Evolutionary conservation across 75 land plant genomes (phyloP), one percentile per base, ranked within the genome.

Genomic region (Gnetum montanum): DNA sequence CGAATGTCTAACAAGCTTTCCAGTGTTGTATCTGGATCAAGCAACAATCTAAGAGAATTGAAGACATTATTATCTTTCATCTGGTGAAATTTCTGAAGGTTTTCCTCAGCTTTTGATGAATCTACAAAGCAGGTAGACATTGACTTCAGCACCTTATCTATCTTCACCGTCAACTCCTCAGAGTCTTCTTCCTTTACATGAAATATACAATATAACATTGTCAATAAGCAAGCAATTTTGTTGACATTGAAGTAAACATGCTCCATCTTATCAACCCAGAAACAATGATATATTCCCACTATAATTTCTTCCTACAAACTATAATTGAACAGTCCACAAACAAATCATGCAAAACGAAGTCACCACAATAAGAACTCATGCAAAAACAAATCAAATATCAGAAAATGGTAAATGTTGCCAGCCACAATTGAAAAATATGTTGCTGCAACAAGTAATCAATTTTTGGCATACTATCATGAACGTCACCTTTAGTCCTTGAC

Each of bases 11-110:
- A 43, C 5, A 84, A 68, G 53, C 65, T 50, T 38, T 34, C 7
- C 43, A 48, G 33, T 35, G 68, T 43, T n/a, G 78, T 77, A 2
- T 36, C 19, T 12, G 85, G 78, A 56, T 78, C 67, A 20, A 85
- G 47, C 51, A 94, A 62, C 11, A 67, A 46, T 0, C 24, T 31
- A 30, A 94, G 51, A 6, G 61, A 34, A 49, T 65, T 75, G 43
- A 85, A 89, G 43, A 89, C 70, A 26, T 47, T 74, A 44, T 83
- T 73, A 54, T 90, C 99, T 66, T 95, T 90, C 73, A 81, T 68
- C 31, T 81, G 65, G 36, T 86, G 79, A 51, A 95, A 69, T 34
- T 74, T 78, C 49, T 78, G 72, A 65, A 95, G 75, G 46, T 61
- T 67, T 61, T 86, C 92, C 41, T 83, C 81, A 12, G 97, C 88